Percentiles rank a stretch among this genome's conserved stretches.
Conservation (phyloP, 805 yeast species). For the Metschnikowia bowlesiae region DNA sequence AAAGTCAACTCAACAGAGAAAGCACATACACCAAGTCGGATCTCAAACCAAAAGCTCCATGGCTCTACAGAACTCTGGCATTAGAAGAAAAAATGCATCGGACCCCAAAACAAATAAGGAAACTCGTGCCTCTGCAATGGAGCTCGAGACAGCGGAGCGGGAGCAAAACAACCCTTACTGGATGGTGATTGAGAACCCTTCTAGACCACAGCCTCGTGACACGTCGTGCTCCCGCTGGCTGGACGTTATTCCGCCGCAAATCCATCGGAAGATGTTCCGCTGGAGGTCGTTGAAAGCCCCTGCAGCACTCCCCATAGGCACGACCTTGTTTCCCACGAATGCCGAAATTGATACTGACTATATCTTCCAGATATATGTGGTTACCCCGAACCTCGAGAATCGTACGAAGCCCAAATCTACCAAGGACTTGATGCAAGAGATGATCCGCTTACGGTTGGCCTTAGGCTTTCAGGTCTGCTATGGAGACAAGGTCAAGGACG, state of each 20-base stretch:
- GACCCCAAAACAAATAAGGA: constrained; percentile 3
- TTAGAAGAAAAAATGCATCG: background rate
- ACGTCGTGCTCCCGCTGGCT: constrained; percentile 62
- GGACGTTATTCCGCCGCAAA: constrained; percentile 76
- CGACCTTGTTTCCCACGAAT: constrained; percentile 69
- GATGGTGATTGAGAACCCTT: constrained; percentile 58
- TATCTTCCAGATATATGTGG: constrained; percentile 79
- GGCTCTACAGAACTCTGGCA: background rate
- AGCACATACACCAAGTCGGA: no score
- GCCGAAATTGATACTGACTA: constrained; percentile 68
- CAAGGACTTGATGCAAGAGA: constrained; percentile 67
- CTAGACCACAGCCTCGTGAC: constrained; percentile 41
- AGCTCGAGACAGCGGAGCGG: constrained; percentile 9
- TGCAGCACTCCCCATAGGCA: constrained; percentile 82
- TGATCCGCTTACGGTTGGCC: constrained; percentile 77
- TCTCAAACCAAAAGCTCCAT: background rate
- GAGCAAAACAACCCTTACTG: constrained; percentile 24
- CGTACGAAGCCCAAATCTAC: constrained; percentile 47
- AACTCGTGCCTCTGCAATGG: constrained; percentile 10
- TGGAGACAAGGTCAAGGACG: constrained; percentile 60
- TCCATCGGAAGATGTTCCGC: constrained; percentile 64
- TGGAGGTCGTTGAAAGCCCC: constrained; percentile 95
- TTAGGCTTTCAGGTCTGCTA: constrained; percentile 89
- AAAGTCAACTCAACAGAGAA: background rate
- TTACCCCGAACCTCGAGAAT: constrained; percentile 60